These are phyloP conservation scores for Aspergillus brunneoviolaceus DNA, from an alignment of 2,329 filamentous ascomycete genomes.

Conservation along the genomic window DNA sequence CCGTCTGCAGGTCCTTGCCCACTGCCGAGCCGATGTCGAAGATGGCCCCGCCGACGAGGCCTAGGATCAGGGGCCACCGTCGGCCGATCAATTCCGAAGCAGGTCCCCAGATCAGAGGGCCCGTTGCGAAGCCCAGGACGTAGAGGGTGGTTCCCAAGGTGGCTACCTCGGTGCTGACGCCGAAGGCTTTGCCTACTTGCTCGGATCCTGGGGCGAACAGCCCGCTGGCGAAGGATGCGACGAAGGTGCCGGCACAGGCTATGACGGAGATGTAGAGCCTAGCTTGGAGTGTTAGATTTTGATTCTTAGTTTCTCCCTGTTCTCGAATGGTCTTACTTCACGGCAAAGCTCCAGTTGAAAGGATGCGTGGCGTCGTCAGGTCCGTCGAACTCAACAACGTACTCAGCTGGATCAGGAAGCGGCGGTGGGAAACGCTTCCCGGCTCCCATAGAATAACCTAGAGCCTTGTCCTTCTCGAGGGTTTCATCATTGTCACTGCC, in stretches of 20 bases:
- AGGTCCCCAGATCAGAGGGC: constrained; percentile 61
- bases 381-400: constrained; percentile 54
- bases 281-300: not conserved
- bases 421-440: constrained; percentile 50
- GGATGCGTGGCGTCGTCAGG: constrained; percentile 50
- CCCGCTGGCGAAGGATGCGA: constrained; percentile 53
- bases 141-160: constrained; percentile 49
- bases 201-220: constrained; percentile 67
- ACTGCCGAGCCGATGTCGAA: constrained; percentile 48
- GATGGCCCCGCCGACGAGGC: constrained; percentile 41
- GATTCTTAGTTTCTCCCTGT: not conserved
- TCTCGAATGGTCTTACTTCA: constrained; percentile 38
- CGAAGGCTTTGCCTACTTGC: constrained; percentile 51
- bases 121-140: constrained; percentile 50
- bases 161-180: constrained; percentile 43
- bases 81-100: constrained; percentile 59
- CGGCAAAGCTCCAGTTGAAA: constrained; percentile 51
- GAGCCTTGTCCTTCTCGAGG: too few relatives aligned
- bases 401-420: constrained; percentile 49
- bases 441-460: constrained; percentile 7
- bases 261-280: constrained; percentile 25
- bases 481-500: too few relatives aligned
- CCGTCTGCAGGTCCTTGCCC: constrained; percentile 39
- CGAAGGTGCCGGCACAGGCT: constrained; percentile 48
- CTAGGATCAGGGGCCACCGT: constrained; percentile 49